A percentile compares a stretch with the other conserved stretches of the same genome.
Evolutionary conservation across 192 early-diverging fungal species (phyloP).

Genomic region (Gaertneriomyces semiglobifer): DNA sequence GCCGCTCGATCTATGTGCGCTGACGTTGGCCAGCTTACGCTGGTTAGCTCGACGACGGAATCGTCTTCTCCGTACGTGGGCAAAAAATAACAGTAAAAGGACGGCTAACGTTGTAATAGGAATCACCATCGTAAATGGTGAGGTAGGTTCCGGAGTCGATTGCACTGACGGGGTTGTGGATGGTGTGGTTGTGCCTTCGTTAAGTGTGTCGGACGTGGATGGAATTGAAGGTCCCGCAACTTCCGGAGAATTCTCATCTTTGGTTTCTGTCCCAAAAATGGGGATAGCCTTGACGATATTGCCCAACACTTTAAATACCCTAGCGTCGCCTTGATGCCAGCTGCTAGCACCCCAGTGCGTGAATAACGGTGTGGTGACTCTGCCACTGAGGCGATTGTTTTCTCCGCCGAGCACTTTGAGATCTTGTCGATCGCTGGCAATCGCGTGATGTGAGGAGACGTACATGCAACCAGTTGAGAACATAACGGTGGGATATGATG

Average conservation of each 20-base stretch:
- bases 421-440: constrained; percentile 7
- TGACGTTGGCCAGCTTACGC: no score
- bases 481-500: constrained; percentile 38
- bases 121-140: no score
- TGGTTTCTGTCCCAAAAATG: constrained; percentile 12
- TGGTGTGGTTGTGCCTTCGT: no score
- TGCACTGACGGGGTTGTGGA: no score
- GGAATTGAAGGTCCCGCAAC: no score
- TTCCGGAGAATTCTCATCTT: not conserved
- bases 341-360: constrained; percentile 23
- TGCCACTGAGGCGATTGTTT: constrained; percentile 16
- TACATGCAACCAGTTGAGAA: constrained; percentile 43
- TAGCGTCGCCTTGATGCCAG: constrained; percentile 33
- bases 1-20: no score
- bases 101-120: no score
- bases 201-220: no score
- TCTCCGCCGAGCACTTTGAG: constrained; percentile 31
- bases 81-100: no score
- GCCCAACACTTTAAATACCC: constrained; percentile 22
- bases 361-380: constrained; percentile 26
- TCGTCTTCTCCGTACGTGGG: no score
- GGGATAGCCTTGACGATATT: constrained; percentile 10
- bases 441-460: constrained; percentile 24
- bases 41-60: no score
- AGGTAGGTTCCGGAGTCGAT: no score